Conservation (phyloP, 257 asterid genomes). For the Solanum piurae region DNA sequence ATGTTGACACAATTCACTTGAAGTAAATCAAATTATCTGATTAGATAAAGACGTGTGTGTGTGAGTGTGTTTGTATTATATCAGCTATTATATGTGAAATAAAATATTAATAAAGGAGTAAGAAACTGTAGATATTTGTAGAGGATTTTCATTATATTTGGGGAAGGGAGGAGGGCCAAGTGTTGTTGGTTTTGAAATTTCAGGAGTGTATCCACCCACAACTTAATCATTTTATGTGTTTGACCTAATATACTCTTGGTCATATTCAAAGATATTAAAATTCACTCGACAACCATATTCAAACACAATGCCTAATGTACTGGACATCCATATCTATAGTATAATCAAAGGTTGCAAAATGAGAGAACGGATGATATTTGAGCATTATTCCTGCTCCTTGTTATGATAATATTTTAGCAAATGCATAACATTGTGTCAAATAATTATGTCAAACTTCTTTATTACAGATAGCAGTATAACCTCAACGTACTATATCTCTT, state of each 20-base stretch:
- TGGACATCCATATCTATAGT: background rate
- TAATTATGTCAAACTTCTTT: background rate
- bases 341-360: background rate
- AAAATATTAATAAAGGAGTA: background rate
- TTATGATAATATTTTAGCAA: background rate
- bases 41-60: background rate
- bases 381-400: background rate
- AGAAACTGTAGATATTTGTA: background rate
- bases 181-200: background rate
- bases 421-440: background rate
- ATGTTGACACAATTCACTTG: background rate
- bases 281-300: background rate
- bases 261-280: background rate
- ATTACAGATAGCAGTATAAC: background rate
- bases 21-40: background rate
- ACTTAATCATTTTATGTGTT: background rate
- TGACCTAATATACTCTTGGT: background rate
- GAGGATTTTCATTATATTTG: background rate
- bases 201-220: background rate
- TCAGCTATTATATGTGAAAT: background rate
- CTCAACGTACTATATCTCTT: background rate
- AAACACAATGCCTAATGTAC: background rate
- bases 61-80: background rate
- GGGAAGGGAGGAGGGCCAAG: background rate
- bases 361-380: background rate